phyloP scores from a whole-genome alignment of 1,284 basidiomycete genomes.

The Fereydounia khargensis region DNA sequence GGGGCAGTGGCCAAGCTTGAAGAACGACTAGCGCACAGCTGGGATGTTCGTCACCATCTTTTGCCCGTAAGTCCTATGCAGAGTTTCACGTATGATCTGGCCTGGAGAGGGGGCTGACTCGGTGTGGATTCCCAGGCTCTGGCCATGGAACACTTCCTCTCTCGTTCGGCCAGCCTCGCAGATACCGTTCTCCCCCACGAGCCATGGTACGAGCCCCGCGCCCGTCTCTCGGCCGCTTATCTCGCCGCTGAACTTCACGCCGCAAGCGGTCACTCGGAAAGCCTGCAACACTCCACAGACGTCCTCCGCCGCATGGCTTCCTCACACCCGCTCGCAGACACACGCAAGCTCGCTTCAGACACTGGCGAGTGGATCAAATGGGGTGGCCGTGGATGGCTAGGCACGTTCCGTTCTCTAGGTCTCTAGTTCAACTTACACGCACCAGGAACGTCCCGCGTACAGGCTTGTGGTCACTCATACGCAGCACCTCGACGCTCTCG shows the following conservation, averaged over 20 bases:
- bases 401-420: slow-evolving; percentile 14
- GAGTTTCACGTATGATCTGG: too few species aligned
- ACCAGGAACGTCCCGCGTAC: slow-evolving; percentile 27
- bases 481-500: slow-evolving; percentile 11
- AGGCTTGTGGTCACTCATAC: slow-evolving; percentile 32
- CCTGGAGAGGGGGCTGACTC: not conserved
- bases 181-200: slow-evolving; percentile 6
- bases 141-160: not conserved
- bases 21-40: slow-evolving; percentile 3
- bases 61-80: slow-evolving; percentile 4
- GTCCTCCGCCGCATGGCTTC: slow-evolving; percentile 5
- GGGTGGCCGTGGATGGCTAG: slow-evolving; percentile 29
- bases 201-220: slow-evolving; percentile 17
- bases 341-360: slow-evolving; percentile 1
- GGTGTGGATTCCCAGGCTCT: not conserved
- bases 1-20: slow-evolving; percentile 1
- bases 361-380: slow-evolving; percentile 11
- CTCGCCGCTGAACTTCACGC: slow-evolving; percentile 13
- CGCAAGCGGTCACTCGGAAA: not conserved
- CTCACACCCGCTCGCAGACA: slow-evolving; percentile 4
- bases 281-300: slow-evolving; percentile 5
- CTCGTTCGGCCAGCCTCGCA: not conserved
- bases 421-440: slow-evolving; percentile 10
- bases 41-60: slow-evolving; percentile 6
- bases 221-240: slow-evolving; percentile 8